Evolutionary conservation across 2,329 filamentous ascomycete genomes (phyloP).

Genomic region (Huntiella moniliformis): DNA sequence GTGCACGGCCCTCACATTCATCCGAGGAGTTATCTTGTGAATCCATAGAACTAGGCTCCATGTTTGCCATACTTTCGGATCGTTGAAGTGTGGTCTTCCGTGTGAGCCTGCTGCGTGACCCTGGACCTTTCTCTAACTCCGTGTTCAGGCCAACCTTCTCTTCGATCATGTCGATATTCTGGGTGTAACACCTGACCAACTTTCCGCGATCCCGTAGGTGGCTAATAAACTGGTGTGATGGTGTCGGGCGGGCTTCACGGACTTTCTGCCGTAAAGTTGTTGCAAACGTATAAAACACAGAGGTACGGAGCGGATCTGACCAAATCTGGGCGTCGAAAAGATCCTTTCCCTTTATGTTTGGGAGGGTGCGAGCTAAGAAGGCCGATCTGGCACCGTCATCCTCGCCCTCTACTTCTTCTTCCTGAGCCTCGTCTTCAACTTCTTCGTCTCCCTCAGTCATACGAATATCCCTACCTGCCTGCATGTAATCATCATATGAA

Average conservation of each 20-base stretch:
- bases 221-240: slow-evolving; percentile 49
- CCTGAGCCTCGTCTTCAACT: slow-evolving; percentile 21
- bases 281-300: slow-evolving; percentile 54
- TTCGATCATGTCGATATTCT: slow-evolving; percentile 59
- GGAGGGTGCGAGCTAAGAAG: slow-evolving; percentile 19
- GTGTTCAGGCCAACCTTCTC: slow-evolving; percentile 50
- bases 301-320: slow-evolving; percentile 47
- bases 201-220: slow-evolving; percentile 48
- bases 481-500: slow-evolving; percentile 21
- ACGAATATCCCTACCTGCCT: neutral
- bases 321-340: slow-evolving; percentile 55
- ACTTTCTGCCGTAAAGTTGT: slow-evolving; percentile 48
- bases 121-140: slow-evolving; percentile 40
- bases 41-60: slow-evolving; percentile 1
- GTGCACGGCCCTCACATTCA: neutral
- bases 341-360: slow-evolving; percentile 51
- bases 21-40: neutral
- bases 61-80: slow-evolving; percentile 9
- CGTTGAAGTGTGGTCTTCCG: slow-evolving; percentile 17
- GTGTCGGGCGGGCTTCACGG: slow-evolving; percentile 41
- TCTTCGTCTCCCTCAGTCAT: slow-evolving; percentile 18
- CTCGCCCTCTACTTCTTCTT: slow-evolving; percentile 29
- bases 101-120: slow-evolving; percentile 42
- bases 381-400: slow-evolving; percentile 21
- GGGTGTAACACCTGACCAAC: slow-evolving; percentile 53